These are phyloP conservation scores for Xylariales sp. DNA, from an alignment of 2,329 filamentous ascomycete species.

Conservation along the genomic window DNA sequence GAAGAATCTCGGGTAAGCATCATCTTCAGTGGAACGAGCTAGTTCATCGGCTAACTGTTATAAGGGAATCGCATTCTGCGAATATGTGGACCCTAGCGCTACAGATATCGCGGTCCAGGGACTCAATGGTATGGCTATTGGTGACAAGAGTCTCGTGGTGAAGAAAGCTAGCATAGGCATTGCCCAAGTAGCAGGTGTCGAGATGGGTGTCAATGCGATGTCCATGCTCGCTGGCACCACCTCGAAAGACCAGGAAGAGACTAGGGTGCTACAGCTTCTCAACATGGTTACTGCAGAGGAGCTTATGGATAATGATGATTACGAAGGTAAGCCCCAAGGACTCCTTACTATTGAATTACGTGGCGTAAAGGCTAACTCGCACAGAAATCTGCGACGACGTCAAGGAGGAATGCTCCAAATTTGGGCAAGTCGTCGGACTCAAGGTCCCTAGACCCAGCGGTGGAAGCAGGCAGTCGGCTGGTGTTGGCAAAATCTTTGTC, in stretches of 20 bases:
- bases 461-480: conserved; percentile 76
- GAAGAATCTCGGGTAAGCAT: conserved; percentile 77
- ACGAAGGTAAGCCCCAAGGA: conserved; percentile 63
- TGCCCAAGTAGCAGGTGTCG: conserved; percentile 85
- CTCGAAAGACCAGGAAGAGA: conserved; percentile 70
- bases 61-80: conserved; percentile 93
- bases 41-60: too few relatives aligned
- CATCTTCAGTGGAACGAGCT: neutral
- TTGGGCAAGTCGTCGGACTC: conserved; percentile 76
- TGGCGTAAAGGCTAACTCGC: conserved; percentile 29
- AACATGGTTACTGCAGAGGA: conserved; percentile 99
- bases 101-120: conserved; percentile 87
- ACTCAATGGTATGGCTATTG: conserved; percentile 88
- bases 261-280: conserved; percentile 82
- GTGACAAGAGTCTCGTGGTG: conserved; percentile 80
- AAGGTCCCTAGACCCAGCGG: conserved; percentile 88
- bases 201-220: conserved; percentile 97
- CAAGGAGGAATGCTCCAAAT: conserved; percentile 88
- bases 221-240: conserved; percentile 93
- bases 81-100: conserved; percentile 73
- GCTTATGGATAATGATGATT: conserved; percentile 88
- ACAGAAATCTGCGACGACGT: conserved; percentile 96
- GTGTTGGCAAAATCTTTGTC: conserved; percentile 96
- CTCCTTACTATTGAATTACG: neutral
- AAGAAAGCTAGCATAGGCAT: conserved; percentile 86